Percentiles rank a stretch among this genome's conserved stretches.
Evolutionary conservation across 805 yeast genomes (phyloP).

Genomic region (Saturnispora besseyi): DNA sequence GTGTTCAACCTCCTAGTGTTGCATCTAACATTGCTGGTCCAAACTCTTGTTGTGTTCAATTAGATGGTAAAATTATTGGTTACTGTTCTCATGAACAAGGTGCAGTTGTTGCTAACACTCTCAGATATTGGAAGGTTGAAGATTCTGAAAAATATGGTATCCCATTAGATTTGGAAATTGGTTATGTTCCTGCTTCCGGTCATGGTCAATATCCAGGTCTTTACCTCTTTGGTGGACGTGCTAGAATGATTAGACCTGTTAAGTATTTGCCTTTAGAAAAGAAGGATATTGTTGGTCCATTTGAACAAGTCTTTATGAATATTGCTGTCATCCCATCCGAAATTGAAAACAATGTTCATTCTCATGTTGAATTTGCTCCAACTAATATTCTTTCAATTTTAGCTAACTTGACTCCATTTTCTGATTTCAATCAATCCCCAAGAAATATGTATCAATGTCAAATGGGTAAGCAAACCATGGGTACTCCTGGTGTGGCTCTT

Average conservation of each 20-base stretch:
- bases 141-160: conserved; percentile 50
- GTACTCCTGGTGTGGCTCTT: conserved; percentile 97
- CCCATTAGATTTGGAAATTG: conserved; percentile 84
- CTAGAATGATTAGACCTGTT: conserved; percentile 95
- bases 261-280: conserved; percentile 79
- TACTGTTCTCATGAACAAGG: conserved; percentile 93
- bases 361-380: conserved; percentile 92
- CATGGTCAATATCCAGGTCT: conserved; percentile 98
- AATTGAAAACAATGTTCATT: conserved; percentile 69
- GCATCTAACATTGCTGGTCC: conserved; percentile 74
- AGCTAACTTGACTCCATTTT: conserved; percentile 95
- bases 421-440: conserved; percentile 98
- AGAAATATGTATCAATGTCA: conserved; percentile 99
- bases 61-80: conserved; percentile 88
- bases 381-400: conserved; percentile 89
- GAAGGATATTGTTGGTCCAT: conserved; percentile 88
- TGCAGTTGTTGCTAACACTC: conserved; percentile 73
- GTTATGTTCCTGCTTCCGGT: conserved; percentile 91
- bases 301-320: conserved; percentile 95
- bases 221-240: conserved; percentile 80
- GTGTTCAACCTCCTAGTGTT: conserved; percentile 73
- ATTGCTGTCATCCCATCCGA: conserved; percentile 92
- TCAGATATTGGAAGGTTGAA: conserved; percentile 88
- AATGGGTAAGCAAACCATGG: conserved; percentile 99
- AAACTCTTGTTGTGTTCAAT: conserved; percentile 76